These are phyloP conservation scores for Xylaria sp. DNA, from an alignment of 2,329 filamentous ascomycete genomes.

Conservation along the genomic window DNA sequence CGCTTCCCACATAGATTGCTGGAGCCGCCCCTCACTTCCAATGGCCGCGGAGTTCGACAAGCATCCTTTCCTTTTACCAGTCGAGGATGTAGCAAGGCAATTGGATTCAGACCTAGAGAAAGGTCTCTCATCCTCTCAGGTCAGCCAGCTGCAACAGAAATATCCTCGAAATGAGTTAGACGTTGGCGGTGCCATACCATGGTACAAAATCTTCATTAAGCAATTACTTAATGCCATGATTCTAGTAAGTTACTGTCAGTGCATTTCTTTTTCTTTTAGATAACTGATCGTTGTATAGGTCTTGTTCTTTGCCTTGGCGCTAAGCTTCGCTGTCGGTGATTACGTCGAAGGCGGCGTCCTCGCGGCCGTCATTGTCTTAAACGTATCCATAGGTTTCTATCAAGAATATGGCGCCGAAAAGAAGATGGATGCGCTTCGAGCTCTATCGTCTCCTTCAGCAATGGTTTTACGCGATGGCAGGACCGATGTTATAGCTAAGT, in stretches of 20 bases:
- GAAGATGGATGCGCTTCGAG: slow-evolving; percentile 71
- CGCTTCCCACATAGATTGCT: slow-evolving; percentile 25
- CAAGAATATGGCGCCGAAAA: slow-evolving; percentile 73
- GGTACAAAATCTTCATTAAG: slow-evolving; percentile 77
- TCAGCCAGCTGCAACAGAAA: slow-evolving; percentile 65
- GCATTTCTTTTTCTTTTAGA: background rate
- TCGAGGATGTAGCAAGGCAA: slow-evolving; percentile 69
- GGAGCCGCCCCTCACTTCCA: slow-evolving; percentile 39
- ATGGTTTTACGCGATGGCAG: slow-evolving; percentile 70
- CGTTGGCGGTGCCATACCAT: slow-evolving; percentile 71
- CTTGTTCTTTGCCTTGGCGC: slow-evolving; percentile 79
- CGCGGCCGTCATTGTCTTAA: slow-evolving; percentile 73
- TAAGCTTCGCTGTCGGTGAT: slow-evolving; percentile 73
- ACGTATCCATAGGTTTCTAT: slow-evolving; percentile 74
- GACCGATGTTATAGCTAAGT: slow-evolving; percentile 67
- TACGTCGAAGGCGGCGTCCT: slow-evolving; percentile 76
- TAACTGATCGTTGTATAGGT: slow-evolving; percentile 67
- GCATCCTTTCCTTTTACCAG: slow-evolving; percentile 70
- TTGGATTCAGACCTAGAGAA: slow-evolving; percentile 73
- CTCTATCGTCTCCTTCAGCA: slow-evolving; percentile 71
- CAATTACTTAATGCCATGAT: slow-evolving; percentile 84
- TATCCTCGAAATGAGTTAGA: slow-evolving; percentile 78
- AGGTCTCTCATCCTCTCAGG: slow-evolving; percentile 71
- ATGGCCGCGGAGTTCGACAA: slow-evolving; percentile 61
- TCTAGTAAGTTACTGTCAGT: slow-evolving; percentile 59